Conservation (phyloP, 169 alveolate genomes). For the Plasmodium vinckei region DNA sequence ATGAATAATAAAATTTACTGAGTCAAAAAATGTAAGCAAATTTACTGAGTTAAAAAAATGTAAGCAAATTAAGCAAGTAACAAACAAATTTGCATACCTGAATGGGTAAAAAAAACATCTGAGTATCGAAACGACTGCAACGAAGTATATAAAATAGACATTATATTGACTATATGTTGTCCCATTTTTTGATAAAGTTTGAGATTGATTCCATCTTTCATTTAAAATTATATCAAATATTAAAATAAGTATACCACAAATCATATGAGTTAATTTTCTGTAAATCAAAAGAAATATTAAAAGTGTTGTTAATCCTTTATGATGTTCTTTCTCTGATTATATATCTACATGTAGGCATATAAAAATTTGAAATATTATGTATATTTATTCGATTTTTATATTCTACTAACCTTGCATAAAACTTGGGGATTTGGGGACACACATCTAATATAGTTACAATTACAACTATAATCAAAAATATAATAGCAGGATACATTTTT, state of each 20-base stretch:
- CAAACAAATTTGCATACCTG: no score
- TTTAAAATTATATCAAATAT: conserved; percentile 34
- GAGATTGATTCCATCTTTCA: conserved; percentile 3
- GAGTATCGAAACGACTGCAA: conserved; percentile 21
- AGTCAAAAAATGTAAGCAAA: no score
- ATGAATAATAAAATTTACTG: no score
- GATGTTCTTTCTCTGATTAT: not conserved
- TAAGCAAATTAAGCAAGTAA: no score
- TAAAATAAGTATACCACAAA: conserved; percentile 52
- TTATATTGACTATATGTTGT: not conserved
- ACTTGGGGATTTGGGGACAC: conserved; percentile 25
- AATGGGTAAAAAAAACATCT: conserved; percentile 54
- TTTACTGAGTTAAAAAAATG: no score
- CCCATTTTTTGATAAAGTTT: no score
- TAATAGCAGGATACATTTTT: conserved; percentile 25
- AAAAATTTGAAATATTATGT: not conserved
- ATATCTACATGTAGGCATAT: not conserved
- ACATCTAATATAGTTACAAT: conserved; percentile 42
- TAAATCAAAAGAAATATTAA: not conserved
- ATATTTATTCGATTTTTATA: not conserved
- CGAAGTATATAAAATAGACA: conserved; percentile 27
- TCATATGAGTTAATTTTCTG: conserved; percentile 58
- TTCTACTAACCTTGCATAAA: conserved; percentile 45
- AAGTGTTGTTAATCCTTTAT: not conserved
- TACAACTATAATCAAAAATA: conserved; percentile 24